Evolutionary conservation across 2,329 filamentous ascomycete genomes (phyloP).

Genomic region (Paecilomyces variotii): DNA sequence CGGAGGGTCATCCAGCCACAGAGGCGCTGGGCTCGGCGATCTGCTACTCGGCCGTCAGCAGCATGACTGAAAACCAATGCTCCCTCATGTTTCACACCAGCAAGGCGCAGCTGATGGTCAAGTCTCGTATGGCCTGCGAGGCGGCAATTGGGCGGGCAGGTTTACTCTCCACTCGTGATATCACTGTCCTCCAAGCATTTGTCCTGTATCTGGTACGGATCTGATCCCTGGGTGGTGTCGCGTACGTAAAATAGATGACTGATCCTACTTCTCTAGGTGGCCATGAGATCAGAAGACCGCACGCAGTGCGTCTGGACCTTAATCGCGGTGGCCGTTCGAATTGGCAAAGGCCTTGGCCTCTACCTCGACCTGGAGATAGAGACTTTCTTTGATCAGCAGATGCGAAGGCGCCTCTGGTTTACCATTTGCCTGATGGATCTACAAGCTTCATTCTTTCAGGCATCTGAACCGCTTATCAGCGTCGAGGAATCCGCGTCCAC

Average conservation of each 20-base stretch:
- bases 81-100: constrained; percentile 5
- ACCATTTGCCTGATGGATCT: constrained; percentile 6
- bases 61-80: constrained; percentile 11
- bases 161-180: constrained; percentile 9
- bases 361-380: constrained; percentile 11
- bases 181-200: constrained; percentile 15
- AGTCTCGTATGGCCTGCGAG: constrained; percentile 11
- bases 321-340: constrained; percentile 18
- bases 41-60: constrained; percentile 11
- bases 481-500: constrained; percentile 5
- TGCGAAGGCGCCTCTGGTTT: constrained; percentile 7
- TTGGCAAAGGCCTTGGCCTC: constrained; percentile 17
- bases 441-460: constrained; percentile 4
- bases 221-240: background rate
- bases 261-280: constrained; percentile 3
- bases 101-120: constrained; percentile 3
- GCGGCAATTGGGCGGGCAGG: constrained; percentile 8
- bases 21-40: constrained; percentile 12
- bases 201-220: constrained; percentile 14
- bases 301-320: constrained; percentile 22
- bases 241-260: background rate
- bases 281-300: constrained; percentile 16
- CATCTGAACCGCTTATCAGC: constrained; percentile 7
- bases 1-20: background rate
- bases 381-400: constrained; percentile 9